Evolutionary conservation across 1,139 yeast genomes (phyloP), one percentile per base, ranked within the genome.

Genomic region (Taphrina deformans): DNA sequence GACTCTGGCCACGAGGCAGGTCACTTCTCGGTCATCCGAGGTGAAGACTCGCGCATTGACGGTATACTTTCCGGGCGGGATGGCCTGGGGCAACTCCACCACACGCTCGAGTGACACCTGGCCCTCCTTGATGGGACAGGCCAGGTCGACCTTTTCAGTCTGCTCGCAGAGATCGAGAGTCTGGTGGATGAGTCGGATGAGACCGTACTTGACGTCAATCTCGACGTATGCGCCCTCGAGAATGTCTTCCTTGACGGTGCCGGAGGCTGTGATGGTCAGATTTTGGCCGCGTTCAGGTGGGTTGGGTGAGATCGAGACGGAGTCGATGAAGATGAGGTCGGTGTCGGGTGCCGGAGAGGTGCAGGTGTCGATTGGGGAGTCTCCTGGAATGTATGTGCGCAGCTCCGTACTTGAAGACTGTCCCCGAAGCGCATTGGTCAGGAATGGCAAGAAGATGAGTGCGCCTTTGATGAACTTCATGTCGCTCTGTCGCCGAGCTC

Each of bases 101-200:
- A 79, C 77, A 76, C 91, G 90, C 41, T 81, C 76, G 68, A 93
- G 78, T 62, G 79, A 78, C 71, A 89, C 86, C 65, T 78, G 75
- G 4, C 98, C 99, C 70, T 83, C 79, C 65, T 79, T 73, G 66
- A 93, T 77, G 1, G 99, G 99, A 75, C 99, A 93, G 55, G 76
- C 74, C 72, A 81, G 69, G 73, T 89, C 96, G 56, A 91, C 92
- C 72, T 90, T 88, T 66, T 84, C 83, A 0, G 59, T 55, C 74
- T 90, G 88, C 70, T 91, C 96, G 77, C 99, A 93, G 68, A 93
- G 80, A 75, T 93, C 98, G 76, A 87, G 88, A 12, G 95, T 88
- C 74, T 90, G 91, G 71, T 89, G 88, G 65, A 95, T 77, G 68
- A 93, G 81, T 72, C 88, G 87, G 75, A 93, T 92, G 78, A 88